Percentiles rank a stretch among this genome's conserved stretches.
These are phyloP conservation scores for Epithemia pelagica DNA, from an alignment of 108 stramenopile genomes.

Conservation along the genomic window DNA sequence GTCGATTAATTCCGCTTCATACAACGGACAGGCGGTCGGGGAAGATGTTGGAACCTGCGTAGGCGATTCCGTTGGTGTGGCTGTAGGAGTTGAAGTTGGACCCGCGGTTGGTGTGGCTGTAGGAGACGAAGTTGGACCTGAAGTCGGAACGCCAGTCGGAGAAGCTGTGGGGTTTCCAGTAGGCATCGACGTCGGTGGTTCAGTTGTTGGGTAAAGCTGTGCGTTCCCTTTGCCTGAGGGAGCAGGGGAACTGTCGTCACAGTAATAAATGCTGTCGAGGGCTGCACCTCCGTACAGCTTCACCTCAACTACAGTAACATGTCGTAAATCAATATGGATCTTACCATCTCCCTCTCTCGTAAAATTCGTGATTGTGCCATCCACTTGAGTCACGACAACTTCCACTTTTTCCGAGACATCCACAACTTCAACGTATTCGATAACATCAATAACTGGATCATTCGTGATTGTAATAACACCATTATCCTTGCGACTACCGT, in stretches of 20 bases:
- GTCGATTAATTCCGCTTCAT: too few species aligned
- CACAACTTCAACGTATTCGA: too few species aligned
- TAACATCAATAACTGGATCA: too few species aligned
- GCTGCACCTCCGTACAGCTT: not conserved
- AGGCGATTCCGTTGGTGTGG: not conserved
- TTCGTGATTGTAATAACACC: too few species aligned
- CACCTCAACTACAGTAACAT: not conserved
- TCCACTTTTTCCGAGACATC: too few species aligned
- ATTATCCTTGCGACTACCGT: too few species aligned
- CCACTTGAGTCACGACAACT: too few species aligned
- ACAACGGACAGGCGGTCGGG: not conserved
- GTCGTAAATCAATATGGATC: not conserved
- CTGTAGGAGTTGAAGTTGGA: not conserved
- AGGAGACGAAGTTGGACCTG: not conserved
- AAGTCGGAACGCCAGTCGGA: constrained; percentile 4
- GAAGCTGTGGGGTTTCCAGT: constrained; percentile 1
- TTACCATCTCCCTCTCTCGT: not conserved
- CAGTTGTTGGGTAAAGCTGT: not conserved
- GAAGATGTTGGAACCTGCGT: not conserved
- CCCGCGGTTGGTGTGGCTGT: not conserved
- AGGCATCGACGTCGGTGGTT: not conserved
- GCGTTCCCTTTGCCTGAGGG: not conserved
- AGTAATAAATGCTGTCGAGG: not conserved
- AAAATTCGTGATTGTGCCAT: too few species aligned
- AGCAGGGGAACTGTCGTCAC: not conserved